A percentile compares a stretch with the other conserved stretches of the same genome.
Conservation (phyloP, 306 rosid species). For the Trichosanthes truncata region DNA sequence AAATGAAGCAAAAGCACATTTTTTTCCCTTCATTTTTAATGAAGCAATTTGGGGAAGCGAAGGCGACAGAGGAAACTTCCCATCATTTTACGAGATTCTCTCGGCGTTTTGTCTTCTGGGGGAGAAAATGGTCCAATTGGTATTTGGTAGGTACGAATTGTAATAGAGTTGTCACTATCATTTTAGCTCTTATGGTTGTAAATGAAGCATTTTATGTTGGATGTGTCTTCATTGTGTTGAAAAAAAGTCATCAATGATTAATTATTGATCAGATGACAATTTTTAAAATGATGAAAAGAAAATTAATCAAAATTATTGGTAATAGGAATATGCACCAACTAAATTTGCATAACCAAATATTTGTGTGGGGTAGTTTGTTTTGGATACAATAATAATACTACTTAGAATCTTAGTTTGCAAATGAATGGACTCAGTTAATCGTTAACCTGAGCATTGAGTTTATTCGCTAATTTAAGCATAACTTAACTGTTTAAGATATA, state of each 20-base stretch:
- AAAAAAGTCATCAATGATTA: background rate
- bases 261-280: too few species aligned
- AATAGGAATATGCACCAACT: too few species aligned
- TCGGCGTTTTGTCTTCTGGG: background rate
- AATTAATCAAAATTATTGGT: too few species aligned
- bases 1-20: background rate
- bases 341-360: too few species aligned
- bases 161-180: background rate
- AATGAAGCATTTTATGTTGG: background rate
- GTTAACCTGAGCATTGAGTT: too few species aligned
- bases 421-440: too few species aligned
- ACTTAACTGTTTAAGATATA: too few species aligned
- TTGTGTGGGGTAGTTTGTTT: background rate
- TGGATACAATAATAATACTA: too few species aligned
- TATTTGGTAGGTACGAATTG: background rate
- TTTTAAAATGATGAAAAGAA: too few species aligned
- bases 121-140: background rate
- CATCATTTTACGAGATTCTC: background rate
- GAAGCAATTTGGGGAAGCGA: background rate
- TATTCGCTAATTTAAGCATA: too few species aligned
- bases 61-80: conserved; percentile 3
- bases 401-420: too few species aligned
- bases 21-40: background rate
- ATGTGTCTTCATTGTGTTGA: background rate
- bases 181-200: background rate